A percentile compares a stretch with the other conserved stretches of the same genome.
phyloP scores from a whole-genome alignment of 2,329 filamentous ascomycete genomes.

The Aspergillus candidus region DNA sequence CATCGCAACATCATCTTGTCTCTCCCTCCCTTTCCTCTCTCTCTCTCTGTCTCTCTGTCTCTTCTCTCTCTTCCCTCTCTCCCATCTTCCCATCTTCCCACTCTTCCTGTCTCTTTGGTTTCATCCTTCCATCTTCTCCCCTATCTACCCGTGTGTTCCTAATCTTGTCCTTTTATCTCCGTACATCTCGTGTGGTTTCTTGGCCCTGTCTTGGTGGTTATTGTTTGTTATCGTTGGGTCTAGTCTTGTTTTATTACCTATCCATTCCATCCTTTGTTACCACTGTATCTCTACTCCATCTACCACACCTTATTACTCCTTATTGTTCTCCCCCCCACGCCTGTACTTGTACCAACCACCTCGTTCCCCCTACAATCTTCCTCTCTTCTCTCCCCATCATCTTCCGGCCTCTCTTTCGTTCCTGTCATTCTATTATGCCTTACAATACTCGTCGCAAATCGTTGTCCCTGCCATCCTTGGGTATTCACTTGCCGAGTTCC shows the following conservation, averaged over 20 bases:
- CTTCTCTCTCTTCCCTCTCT: slow-evolving; percentile 10
- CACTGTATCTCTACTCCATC: neutral
- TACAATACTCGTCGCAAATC: slow-evolving; percentile 98
- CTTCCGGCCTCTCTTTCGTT: slow-evolving; percentile 2
- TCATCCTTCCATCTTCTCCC: no score
- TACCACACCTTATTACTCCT: slow-evolving; percentile 15
- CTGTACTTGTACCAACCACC: neutral
- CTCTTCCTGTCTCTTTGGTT: neutral
- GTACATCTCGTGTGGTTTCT: no score
- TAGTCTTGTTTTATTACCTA: no score
- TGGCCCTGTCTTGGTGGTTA: no score
- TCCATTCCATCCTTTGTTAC: slow-evolving; percentile 10
- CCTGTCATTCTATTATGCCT: slow-evolving; percentile 54
- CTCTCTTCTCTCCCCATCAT: slow-evolving; percentile 8
- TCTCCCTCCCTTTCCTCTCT: slow-evolving; percentile 4
- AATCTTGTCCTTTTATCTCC: no score
- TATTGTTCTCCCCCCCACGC: slow-evolving; percentile 7
- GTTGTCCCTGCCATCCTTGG: slow-evolving; percentile 83
- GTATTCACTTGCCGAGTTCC: slow-evolving; percentile 70
- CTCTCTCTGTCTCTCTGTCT: slow-evolving; percentile 6
- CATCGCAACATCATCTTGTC: slow-evolving; percentile 1
- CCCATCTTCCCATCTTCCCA: slow-evolving; percentile 9
- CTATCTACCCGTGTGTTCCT: no score
- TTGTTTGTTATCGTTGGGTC: no score
- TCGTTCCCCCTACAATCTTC: slow-evolving; percentile 2